Percentiles rank a stretch among this genome's conserved stretches.
Conservation (phyloP, 2,329 filamentous ascomycete genomes). For the Aspergillus sp. region DNA sequence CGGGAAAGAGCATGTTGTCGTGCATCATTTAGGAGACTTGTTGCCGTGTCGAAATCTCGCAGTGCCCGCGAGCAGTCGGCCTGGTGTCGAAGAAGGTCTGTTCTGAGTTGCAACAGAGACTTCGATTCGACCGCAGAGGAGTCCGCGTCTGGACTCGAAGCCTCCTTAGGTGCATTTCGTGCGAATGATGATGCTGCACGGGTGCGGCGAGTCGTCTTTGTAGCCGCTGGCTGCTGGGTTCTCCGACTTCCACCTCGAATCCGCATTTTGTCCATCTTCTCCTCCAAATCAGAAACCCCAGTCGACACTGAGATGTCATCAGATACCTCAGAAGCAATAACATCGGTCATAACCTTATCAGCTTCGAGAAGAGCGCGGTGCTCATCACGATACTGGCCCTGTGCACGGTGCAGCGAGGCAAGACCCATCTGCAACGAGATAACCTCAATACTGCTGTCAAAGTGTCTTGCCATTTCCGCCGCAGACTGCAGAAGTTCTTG, state of each 20-base stretch:
- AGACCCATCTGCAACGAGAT: constrained; percentile 41
- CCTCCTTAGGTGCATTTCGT: constrained; percentile 13
- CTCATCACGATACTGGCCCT: constrained; percentile 42
- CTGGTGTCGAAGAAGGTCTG: constrained; percentile 44
- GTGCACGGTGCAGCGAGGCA: constrained; percentile 41
- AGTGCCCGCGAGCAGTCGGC: constrained; percentile 40
- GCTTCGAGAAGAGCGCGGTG: constrained; percentile 43
- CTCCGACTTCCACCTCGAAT: constrained; percentile 22
- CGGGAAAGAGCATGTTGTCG: constrained; percentile 29
- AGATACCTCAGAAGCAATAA: constrained; percentile 29
- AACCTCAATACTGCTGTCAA: constrained; percentile 45
- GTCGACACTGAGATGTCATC: constrained; percentile 21
- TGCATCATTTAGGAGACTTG: constrained; percentile 42
- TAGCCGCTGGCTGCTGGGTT: constrained; percentile 16
- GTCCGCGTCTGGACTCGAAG: constrained; percentile 8
- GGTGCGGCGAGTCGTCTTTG: constrained; percentile 19
- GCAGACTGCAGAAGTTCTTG: constrained; percentile 53
- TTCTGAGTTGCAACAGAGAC: constrained; percentile 38
- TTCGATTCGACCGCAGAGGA: constrained; percentile 26
- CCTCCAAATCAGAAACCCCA: constrained; percentile 30
- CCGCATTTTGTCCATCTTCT: constrained; percentile 36
- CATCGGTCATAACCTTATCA: constrained; percentile 36
- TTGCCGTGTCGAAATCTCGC: constrained; percentile 50
- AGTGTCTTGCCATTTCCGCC: constrained; percentile 43
- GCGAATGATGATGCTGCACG: constrained; percentile 21